Evolutionary conservation across 306 rosid genomes (phyloP), one percentile per base, ranked within the genome.

Genomic region (Casuarina glauca): DNA sequence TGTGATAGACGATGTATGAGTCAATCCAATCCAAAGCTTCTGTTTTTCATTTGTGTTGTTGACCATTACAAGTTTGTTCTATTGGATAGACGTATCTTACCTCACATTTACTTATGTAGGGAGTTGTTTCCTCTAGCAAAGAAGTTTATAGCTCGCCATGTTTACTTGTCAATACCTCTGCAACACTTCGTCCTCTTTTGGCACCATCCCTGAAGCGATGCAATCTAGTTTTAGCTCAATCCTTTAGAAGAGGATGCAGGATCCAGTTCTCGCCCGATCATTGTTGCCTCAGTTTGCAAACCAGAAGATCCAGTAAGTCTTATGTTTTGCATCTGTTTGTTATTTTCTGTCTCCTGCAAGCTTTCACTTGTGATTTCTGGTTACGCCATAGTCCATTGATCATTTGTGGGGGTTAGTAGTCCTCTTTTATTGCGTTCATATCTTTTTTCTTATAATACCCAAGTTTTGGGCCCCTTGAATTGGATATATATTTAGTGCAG

Each of bases 271-370:
- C 62, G n/a, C 80, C 74, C 74, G 71, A 81, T 55, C 82, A 70
- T 50, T 43, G 74, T 70, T 39, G 4, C 20, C 78, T 48, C 26
- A 67, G 78, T 43, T 81, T 79, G 64, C 88, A 10, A 77, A 82
- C 51, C 76, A 80, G 79, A 79, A 85, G 70, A 81, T 80, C 58
- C 78, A 55, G 97, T 87, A 82, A 87, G 91, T 87, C 39, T 70
- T 54, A 73, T 60, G 46, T 76, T 83, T 72, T 9, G 62, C 53
- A 50, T 74, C 57, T 66, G 1, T 17, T 45, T 71, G 68, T 58
- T 61, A 43, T 48, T 35, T 62, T 54, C 1, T 43, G 26, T 9
- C 15, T 58, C 74, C 63, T 74, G 69, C 74, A 3, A 17, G 15
- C 50, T 66, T 3, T 4, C 15, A 66, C 13, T 66, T 26, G 3